A percentile compares a stretch with the other conserved stretches of the same genome.
These are phyloP conservation scores for Yarrowia galli DNA, from an alignment of 1,139 yeast genomes.

Conservation along the genomic window DNA sequence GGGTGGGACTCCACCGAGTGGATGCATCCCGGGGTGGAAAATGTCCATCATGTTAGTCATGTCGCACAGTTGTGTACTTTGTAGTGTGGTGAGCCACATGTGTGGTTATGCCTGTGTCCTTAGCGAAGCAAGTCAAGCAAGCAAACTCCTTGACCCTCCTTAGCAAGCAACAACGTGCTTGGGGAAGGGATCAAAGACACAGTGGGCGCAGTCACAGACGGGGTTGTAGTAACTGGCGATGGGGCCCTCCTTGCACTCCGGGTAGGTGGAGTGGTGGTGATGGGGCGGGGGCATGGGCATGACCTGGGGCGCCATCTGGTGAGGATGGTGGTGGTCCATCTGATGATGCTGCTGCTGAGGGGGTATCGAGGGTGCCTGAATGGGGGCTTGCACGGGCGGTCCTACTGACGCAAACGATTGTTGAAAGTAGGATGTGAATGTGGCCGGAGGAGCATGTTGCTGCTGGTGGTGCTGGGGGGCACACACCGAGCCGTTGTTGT, in stretches of 20 bases:
- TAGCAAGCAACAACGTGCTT: constrained; percentile 37
- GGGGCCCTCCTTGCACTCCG: constrained; percentile 37
- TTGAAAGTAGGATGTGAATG: constrained; percentile 41
- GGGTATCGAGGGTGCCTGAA: constrained; percentile 30
- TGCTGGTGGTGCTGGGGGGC: constrained; percentile 2
- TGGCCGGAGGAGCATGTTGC: constrained; percentile 5
- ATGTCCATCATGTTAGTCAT: background rate
- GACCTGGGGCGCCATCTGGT: constrained; percentile 18
- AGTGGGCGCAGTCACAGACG: constrained; percentile 35
- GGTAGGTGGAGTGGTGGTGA: background rate
- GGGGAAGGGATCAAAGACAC: constrained; percentile 35
- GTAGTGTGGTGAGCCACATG: too few species aligned
- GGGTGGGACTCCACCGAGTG: background rate
- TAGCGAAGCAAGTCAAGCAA: too few species aligned
- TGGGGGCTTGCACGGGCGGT: constrained; percentile 29
- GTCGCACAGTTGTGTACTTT: background rate
- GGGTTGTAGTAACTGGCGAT: constrained; percentile 34
- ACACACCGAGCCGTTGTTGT: background rate
- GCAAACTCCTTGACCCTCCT: too few species aligned
- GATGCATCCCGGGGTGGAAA: too few species aligned
- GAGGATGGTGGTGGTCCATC: background rate
- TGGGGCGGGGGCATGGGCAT: constrained; percentile 33
- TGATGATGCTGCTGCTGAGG: constrained; percentile 1
- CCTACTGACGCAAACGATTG: constrained; percentile 40
- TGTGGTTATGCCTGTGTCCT: too few species aligned